Evolutionary conservation across 1,139 yeast genomes (phyloP).

Genomic region (Tardiomyces blankii): DNA sequence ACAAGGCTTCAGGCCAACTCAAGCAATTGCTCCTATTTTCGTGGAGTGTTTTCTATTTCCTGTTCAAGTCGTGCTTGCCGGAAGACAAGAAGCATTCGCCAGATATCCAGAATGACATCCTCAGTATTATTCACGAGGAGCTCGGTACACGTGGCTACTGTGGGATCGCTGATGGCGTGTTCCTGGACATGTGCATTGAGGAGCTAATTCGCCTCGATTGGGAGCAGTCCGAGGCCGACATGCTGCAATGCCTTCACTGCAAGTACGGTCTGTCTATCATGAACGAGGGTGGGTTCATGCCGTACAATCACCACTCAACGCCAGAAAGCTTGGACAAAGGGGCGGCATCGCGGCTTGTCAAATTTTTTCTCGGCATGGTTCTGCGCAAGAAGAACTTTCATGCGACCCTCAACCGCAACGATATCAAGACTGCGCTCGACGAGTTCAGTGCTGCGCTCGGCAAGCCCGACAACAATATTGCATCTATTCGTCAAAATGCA

Average conservation of each 20-base stretch:
- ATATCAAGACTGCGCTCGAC: constrained; percentile 63
- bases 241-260: constrained; percentile 69
- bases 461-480: constrained; percentile 39
- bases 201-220: constrained; percentile 38
- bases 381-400: constrained; percentile 50
- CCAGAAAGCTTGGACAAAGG: constrained; percentile 32
- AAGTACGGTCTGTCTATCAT: constrained; percentile 58
- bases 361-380: constrained; percentile 52
- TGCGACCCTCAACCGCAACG: constrained; percentile 40
- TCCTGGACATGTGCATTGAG: constrained; percentile 49
- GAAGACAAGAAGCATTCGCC: constrained; percentile 9
- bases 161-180: constrained; percentile 49
- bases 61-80: constrained; percentile 15
- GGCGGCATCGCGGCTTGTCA: constrained; percentile 48
- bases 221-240: constrained; percentile 40
- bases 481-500: constrained; percentile 29
- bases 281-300: constrained; percentile 42
- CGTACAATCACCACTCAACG: constrained; percentile 56
- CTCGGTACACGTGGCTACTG: constrained; percentile 64
- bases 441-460: constrained; percentile 64
- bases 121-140: constrained; percentile 58
- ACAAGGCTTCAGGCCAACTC: constrained; percentile 25
- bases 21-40: constrained; percentile 42
- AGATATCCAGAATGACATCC: constrained; percentile 31
- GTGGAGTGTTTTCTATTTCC: constrained; percentile 27